These are phyloP conservation scores for Komagataea norvegica DNA, from an alignment of 1,139 yeast genomes.

Conservation along the genomic window DNA sequence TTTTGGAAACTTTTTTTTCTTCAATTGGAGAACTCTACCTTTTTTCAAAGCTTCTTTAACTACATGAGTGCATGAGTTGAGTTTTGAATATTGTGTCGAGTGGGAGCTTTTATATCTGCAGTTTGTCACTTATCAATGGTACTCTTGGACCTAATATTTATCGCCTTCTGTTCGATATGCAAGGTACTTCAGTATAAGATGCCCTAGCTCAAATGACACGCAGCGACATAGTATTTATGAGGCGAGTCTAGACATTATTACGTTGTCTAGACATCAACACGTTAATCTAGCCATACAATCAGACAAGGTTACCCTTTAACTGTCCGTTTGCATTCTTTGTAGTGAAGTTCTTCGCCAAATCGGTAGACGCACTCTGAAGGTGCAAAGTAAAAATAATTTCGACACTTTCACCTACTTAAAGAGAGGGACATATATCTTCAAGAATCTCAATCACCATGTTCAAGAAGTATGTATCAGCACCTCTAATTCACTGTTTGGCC, in stretches of 20 bases:
- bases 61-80: conserved; percentile 13
- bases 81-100: conserved; percentile 8
- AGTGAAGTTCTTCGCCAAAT: neutral
- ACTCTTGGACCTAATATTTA: no score
- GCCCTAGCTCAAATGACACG: no score
- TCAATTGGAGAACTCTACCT: conserved; percentile 4
- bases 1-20: conserved; percentile 13
- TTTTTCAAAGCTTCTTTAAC: conserved; percentile 4
- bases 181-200: no score
- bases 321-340: neutral
- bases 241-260: no score
- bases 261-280: no score
- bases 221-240: no score
- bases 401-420: neutral
- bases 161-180: no score
- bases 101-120: no score
- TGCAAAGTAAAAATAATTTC: conserved; percentile 2
- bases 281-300: no score
- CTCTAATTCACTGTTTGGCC: no score
- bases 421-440: no score
- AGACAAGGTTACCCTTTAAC: no score
- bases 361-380: conserved; percentile 2
- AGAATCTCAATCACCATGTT: conserved; percentile 15
- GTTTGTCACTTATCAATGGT: neutral
- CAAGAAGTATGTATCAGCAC: conserved; percentile 24